Conservation (phyloP, 306 rosid genomes). For the Fagus crenata region DNA sequence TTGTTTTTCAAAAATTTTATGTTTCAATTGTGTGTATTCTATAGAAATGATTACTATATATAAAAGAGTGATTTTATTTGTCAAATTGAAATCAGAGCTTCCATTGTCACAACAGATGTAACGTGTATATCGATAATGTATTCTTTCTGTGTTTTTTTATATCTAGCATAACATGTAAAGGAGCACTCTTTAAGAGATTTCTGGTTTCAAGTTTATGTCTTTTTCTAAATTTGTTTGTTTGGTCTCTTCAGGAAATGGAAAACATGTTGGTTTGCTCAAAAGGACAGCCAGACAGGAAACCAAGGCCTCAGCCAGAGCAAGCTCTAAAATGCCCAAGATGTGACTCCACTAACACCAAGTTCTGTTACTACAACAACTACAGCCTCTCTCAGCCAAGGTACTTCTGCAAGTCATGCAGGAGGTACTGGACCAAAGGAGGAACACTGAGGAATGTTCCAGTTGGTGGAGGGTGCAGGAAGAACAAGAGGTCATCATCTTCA, state of each 20-base stretch:
- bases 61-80: no score
- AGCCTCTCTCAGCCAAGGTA: slow-evolving; percentile 93
- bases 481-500: slow-evolving; percentile 68
- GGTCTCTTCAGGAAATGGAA: slow-evolving; percentile 73
- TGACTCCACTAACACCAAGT: slow-evolving; percentile 88
- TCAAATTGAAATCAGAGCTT: no score
- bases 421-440: slow-evolving; percentile 99
- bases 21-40: no score
- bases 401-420: slow-evolving; percentile 93
- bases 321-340: slow-evolving; percentile 91
- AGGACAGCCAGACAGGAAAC: slow-evolving; percentile 57
- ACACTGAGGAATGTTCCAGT: slow-evolving; percentile 95
- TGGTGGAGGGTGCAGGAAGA: slow-evolving; percentile 97
- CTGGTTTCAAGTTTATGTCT: background rate
- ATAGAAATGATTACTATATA: no score
- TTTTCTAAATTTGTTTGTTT: background rate
- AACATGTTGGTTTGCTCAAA: slow-evolving; percentile 72
- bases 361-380: slow-evolving; percentile 98
- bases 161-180: background rate
- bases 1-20: no score
- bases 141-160: background rate
- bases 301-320: slow-evolving; percentile 83
- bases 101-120: no score
- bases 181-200: background rate
- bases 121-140: background rate